Evolutionary conservation across 108 stramenopile species (phyloP), one percentile per base, ranked within the genome.

Genomic region (Nitzschia palea): DNA sequence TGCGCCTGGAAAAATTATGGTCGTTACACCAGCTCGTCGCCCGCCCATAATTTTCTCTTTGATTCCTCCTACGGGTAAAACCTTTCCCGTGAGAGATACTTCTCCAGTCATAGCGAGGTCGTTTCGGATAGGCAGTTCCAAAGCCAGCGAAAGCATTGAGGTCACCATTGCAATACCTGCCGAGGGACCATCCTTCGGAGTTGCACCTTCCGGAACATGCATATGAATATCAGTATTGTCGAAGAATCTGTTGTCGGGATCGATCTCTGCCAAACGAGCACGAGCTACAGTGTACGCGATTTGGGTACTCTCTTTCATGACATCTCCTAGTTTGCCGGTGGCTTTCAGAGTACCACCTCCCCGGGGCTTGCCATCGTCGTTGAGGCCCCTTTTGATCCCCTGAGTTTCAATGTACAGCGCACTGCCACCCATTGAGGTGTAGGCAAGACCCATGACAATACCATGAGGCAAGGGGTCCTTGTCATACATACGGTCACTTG

Each of bases 141-240:
- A 58, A 5, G 99, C 97, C 28, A 99, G 77, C 0, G 95, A 96
- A 18, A 98, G 79, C 86, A 97, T 84, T 1, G 98, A 93, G n/a
- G 97, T 97, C 23, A 91, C 91, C 95, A 98, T 95, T 1, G 97
- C 95, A 64, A 96, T 81, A 2, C 97, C 97, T 3, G 99, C 99
- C 28, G 90, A 93, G 12, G 99, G 99, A 6, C 99, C 99, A 74
- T 99, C 99, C 75, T 99, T 99, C 10, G 96, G 96, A 33, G 97
- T 98, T 6, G 97, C 96, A 18, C 97, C 99, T 75, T 99, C 99
- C 4, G 99, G 99, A n/a, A 99, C 97, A 73, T 99, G 99, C 87
- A 98, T 84, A 67, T 99, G 99, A 27, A 99, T 73, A 47, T 97
- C 92, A 20, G 68, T 80, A 37, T 72, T 80, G 57, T 97, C 94